Percentiles rank a stretch among this genome's conserved stretches.
These are phyloP conservation scores for Kwoniella heveanensis DNA, from an alignment of 768 basidiomycete genomes.

Conservation along the genomic window DNA sequence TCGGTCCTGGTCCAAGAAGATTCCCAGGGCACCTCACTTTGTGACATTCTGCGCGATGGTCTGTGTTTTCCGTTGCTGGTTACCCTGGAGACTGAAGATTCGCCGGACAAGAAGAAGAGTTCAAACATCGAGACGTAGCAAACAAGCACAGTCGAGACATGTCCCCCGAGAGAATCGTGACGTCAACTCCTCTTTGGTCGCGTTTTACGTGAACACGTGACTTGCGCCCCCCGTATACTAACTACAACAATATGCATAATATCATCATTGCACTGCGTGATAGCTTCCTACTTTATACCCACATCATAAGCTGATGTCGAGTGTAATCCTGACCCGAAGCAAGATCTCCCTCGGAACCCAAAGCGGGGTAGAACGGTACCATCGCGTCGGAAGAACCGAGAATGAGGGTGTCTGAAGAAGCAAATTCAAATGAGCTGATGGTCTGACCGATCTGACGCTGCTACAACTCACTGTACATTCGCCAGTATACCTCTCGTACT, in stretches of 20 bases:
- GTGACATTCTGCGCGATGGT: constrained; percentile 1
- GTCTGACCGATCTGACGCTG: too few relatives aligned
- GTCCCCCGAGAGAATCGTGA: background rate
- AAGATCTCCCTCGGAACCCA: constrained; percentile 79
- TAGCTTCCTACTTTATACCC: constrained; percentile 27
- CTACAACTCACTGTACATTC: constrained; percentile 76
- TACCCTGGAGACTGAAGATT: too few relatives aligned
- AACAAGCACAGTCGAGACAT: background rate
- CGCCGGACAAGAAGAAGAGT: too few relatives aligned
- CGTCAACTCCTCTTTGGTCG: background rate
- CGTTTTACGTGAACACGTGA: background rate
- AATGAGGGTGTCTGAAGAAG: constrained; percentile 62
- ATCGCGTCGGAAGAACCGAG: constrained; percentile 86
- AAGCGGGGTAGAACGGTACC: constrained; percentile 92
- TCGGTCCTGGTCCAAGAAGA: too few relatives aligned
- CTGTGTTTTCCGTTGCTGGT: too few relatives aligned
- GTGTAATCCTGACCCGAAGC: constrained; percentile 52
- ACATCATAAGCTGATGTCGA: constrained; percentile 50
- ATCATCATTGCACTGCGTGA: background rate
- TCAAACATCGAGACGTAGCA: too few relatives aligned
- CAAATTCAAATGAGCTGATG: constrained; percentile 2
- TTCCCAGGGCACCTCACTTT: too few relatives aligned
- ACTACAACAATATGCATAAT: constrained; percentile 16
- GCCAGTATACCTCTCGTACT: constrained; percentile 97
- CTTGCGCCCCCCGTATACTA: too few relatives aligned